Evolutionary conservation across 192 early-diverging fungal genomes (phyloP).

Genomic region (Dispira simplex): DNA sequence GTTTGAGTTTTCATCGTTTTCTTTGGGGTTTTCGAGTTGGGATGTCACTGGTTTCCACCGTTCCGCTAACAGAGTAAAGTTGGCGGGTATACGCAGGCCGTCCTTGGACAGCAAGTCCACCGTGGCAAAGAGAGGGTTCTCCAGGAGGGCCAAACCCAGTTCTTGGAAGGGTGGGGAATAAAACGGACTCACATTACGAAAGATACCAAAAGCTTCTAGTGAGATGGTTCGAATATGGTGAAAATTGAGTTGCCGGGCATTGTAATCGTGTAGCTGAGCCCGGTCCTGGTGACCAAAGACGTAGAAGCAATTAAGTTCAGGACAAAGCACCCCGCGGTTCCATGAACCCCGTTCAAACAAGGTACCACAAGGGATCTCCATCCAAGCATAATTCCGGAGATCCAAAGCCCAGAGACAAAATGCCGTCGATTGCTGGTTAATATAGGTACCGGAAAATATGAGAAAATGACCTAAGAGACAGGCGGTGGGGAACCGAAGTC

Average conservation of each 20-base stretch:
- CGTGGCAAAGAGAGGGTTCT: conserved; percentile 35
- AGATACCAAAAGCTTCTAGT: conserved; percentile 51
- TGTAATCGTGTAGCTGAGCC: conserved; percentile 56
- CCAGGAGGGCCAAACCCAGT: conserved; percentile 37
- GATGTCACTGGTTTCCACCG: conserved; percentile 27
- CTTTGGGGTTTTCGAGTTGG: neutral
- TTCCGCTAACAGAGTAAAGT: conserved; percentile 31
- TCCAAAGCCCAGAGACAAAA: conserved; percentile 62
- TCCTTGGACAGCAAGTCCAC: conserved; percentile 40
- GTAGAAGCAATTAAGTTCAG: conserved; percentile 42
- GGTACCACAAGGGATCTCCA: conserved; percentile 47
- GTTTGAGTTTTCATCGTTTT: neutral
- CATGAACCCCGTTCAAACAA: conserved; percentile 55
- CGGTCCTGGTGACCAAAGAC: conserved; percentile 58
- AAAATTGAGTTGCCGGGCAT: conserved; percentile 65
- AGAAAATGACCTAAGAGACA: conserved; percentile 50
- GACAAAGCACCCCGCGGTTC: conserved; percentile 57
- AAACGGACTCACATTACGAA: neutral
- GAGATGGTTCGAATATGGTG: conserved; percentile 55
- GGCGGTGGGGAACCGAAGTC: conserved; percentile 62
- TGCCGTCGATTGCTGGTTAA: conserved; percentile 45
- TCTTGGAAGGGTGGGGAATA: conserved; percentile 22
- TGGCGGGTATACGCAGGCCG: conserved; percentile 32
- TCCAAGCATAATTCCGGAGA: conserved; percentile 41
- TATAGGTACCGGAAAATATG: conserved; percentile 54